These are phyloP conservation scores for Phytopythium helicoides DNA, from an alignment of 352 stramenopile genomes.

Conservation along the genomic window DNA sequence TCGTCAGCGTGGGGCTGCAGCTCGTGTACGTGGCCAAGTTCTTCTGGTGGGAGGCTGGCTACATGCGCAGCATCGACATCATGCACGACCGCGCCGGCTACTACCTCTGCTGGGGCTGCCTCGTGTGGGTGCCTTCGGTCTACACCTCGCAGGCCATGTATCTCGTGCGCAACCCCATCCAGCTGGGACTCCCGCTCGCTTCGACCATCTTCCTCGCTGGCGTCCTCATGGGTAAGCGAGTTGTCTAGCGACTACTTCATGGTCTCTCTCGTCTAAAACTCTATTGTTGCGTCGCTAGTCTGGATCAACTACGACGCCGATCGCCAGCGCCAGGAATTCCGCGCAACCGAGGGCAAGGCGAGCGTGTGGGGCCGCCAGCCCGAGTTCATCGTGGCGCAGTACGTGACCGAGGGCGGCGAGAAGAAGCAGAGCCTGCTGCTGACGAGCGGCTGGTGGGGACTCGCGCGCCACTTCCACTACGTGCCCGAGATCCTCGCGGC, in stretches of 20 bases:
- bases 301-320: conserved; percentile 96
- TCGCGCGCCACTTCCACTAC: conserved; percentile 96
- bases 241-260: background rate
- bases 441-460: conserved; percentile 92
- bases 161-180: conserved; percentile 88
- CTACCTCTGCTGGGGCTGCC: conserved; percentile 96
- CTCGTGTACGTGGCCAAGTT: conserved; percentile 98
- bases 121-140: conserved; percentile 96
- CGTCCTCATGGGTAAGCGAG: conserved; percentile 66
- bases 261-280: background rate
- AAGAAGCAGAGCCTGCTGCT: conserved; percentile 91
- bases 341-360: conserved; percentile 79
- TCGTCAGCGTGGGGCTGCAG: conserved; percentile 85
- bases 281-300: conserved; percentile 43
- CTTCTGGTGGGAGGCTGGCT: conserved; percentile 95
- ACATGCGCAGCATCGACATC: conserved; percentile 98
- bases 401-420: conserved; percentile 88
- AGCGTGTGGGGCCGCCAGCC: conserved; percentile 90
- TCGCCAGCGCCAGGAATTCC: conserved; percentile 92
- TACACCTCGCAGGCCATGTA: conserved; percentile 96
- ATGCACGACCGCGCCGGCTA: conserved; percentile 93
- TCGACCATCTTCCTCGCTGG: conserved; percentile 62
- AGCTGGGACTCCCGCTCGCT: conserved; percentile 41
- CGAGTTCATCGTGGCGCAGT: conserved; percentile 92
- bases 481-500: conserved; percentile 90